phyloP scores from a whole-genome alignment of 2,329 filamentous ascomycete genomes.

The Hymenoscyphus repandus region DNA sequence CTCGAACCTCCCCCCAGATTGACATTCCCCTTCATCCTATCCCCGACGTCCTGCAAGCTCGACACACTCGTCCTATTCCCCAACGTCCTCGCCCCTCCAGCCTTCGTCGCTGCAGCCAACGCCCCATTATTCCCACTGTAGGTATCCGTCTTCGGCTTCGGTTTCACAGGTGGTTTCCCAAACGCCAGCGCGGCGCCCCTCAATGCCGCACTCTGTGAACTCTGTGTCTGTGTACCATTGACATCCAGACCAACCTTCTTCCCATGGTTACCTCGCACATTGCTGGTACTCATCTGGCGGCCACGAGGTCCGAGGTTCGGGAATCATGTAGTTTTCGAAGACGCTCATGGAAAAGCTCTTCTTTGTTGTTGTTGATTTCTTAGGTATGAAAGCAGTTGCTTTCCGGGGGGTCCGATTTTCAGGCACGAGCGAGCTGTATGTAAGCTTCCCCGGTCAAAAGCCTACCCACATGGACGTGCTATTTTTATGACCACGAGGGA shows the following conservation, averaged over 20 bases:
- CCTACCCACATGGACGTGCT: neutral
- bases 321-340: neutral
- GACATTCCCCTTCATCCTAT: constrained; percentile 10
- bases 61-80: neutral
- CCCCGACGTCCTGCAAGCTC: neutral
- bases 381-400: neutral
- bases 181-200: constrained; percentile 44
- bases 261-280: neutral
- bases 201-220: constrained; percentile 38
- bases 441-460: neutral
- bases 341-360: neutral
- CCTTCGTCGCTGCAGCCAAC: constrained; percentile 40
- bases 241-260: constrained; percentile 13
- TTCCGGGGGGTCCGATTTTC: neutral
- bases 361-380: neutral
- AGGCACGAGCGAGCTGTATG: neutral
- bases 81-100: constrained; percentile 19
- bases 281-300: constrained; percentile 7
- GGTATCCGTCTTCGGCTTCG: constrained; percentile 33
- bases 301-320: constrained; percentile 11
- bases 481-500: neutral
- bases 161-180: constrained; percentile 37
- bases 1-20: constrained; percentile 19
- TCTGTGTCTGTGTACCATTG: constrained; percentile 5
- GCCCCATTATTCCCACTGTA: constrained; percentile 40